Evolutionary conservation across 495 filamentous ascomycete genomes (phyloP), one percentile per base, ranked within the genome.

Genomic region (Penicillium fimorum): DNA sequence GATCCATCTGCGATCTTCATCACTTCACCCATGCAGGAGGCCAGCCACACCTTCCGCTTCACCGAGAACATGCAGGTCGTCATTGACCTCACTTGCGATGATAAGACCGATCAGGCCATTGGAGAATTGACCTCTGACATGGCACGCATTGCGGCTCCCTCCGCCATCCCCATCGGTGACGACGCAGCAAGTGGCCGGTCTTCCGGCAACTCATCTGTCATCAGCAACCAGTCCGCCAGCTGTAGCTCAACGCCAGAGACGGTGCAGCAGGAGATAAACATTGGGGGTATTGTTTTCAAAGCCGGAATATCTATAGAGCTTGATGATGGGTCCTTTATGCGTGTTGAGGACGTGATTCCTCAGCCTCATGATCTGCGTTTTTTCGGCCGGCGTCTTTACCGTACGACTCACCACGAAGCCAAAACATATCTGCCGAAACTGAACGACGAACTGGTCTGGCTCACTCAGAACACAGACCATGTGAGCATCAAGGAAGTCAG

Each of bases 401-500:
- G 50, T 15, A 37, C 56, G 3, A 54, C 49, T 7, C 33, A 52
- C 17, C 30, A 29, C 10, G 17, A 54, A 8, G 38, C 29, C 25
- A 24, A 43, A 25, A 58, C 32, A 9, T 48, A 42, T 5, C 44
- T 59, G 1, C 62, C 62, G 0, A 50, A 37, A 15, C 15, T 54
- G 11, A 11, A 44, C 11, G 32, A 52, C 6, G 62, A 65, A 27
- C 22, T 53, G n/a, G 20, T 59, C 37, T 59, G 56, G 58, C 5
- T 56, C 4, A 45, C 45, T 8, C 37, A 47, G 2, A 27, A 42
- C 13, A 37, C 11, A 0, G 35, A 52, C 0, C 27, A 24, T 0
- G 38, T 76, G 0, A 48, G 62, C 4, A 12, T 72, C 0, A 22
- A 41, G 2, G 4, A 57, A 0, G 71, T 77, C 0, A 63, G 53